Evolutionary conservation across 108 stramenopile species (phyloP), one percentile per base, ranked within the genome.

Genomic region (Cyclotella baltica): DNA sequence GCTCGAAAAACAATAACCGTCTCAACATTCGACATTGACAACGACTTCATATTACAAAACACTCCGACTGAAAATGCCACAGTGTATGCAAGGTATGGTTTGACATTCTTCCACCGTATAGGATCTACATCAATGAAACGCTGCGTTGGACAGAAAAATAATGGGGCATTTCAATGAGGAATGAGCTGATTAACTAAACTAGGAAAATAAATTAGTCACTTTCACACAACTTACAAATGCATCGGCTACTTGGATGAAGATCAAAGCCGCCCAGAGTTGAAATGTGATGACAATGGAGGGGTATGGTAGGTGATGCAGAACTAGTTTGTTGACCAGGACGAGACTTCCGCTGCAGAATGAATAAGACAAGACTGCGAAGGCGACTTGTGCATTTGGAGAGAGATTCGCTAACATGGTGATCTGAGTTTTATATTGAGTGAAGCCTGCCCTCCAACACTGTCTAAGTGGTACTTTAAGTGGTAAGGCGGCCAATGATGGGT

Each of bases 1-100:
- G 97, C 92, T 9, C 96, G 86, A 67, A 97, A 96, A 16, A 96
- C 94, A 72, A 98, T 96, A 52, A 98, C 89, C 0, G 98, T 98
- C 65, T 98, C 98, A 13, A 98, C 98, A 68, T 96, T 97, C 27
- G 93, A 88, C 22, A 81, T 35, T 18, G 69, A 75, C 25, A 98
- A 77, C 27, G 89, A 86, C 64, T 92, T 88, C 94, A 94, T 94
- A 71, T 96, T 95, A 78, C 90, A 86, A 67, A 80, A 92, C 0
- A 96, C 92, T 8, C 95, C 92, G 19, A 86, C 31, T 29, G 92
- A 86, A 81, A 96, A 96, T 36, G 88, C 88, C 19, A 96, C 76
- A 22, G 90, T 91, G 72, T 95, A 94, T 2, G 83, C 63, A 29
- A 92, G 59, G 62, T 97, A 96, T 25, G 95, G 91, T 57, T 85